A percentile compares a stretch with the other conserved stretches of the same genome.
These are phyloP conservation scores for Phytophthora pluvialis DNA, from an alignment of 352 stramenopile genomes.

Conservation along the genomic window DNA sequence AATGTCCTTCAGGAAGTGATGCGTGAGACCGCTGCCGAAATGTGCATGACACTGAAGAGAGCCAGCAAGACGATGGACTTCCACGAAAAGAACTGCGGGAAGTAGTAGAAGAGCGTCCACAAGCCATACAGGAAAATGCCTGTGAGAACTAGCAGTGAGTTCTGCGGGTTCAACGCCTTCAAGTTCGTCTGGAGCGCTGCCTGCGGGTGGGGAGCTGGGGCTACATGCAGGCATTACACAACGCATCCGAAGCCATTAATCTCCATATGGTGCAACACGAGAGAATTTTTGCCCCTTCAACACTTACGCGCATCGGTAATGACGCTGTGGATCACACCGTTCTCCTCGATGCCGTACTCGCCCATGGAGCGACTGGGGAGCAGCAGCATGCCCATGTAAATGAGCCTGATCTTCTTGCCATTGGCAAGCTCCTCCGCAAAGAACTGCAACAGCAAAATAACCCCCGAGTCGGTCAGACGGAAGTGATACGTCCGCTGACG, in stretches of 20 bases:
- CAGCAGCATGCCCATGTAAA: conserved; percentile 87
- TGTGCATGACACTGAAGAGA: conserved; percentile 64
- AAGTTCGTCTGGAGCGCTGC: conserved; percentile 47
- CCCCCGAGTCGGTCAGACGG: neutral
- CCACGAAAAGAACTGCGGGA: conserved; percentile 80
- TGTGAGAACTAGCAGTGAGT: conserved; percentile 66
- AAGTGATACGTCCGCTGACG: neutral
- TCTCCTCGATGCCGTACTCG: conserved; percentile 81
- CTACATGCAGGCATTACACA: conserved; percentile 38
- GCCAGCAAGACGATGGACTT: conserved; percentile 74
- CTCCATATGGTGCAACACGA: conserved; percentile 16
- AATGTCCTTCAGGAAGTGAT: conserved; percentile 41
- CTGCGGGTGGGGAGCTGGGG: conserved; percentile 47
- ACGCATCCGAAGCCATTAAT: conserved; percentile 21
- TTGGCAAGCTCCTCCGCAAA: conserved; percentile 59
- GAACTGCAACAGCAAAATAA: conserved; percentile 48
- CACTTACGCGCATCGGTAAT: conserved; percentile 74
- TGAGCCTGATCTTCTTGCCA: conserved; percentile 71
- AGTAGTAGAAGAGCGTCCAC: conserved; percentile 85
- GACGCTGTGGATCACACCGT: conserved; percentile 78
- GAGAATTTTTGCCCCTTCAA: conserved; percentile 8
- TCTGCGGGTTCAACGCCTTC: conserved; percentile 66
- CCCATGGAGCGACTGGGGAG: conserved; percentile 65
- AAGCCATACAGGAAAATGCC: conserved; percentile 73
- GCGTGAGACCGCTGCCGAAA: conserved; percentile 61